These are phyloP conservation scores for Lanmaoa rubissima DNA, from an alignment of 768 basidiomycete genomes.

Conservation along the genomic window DNA sequence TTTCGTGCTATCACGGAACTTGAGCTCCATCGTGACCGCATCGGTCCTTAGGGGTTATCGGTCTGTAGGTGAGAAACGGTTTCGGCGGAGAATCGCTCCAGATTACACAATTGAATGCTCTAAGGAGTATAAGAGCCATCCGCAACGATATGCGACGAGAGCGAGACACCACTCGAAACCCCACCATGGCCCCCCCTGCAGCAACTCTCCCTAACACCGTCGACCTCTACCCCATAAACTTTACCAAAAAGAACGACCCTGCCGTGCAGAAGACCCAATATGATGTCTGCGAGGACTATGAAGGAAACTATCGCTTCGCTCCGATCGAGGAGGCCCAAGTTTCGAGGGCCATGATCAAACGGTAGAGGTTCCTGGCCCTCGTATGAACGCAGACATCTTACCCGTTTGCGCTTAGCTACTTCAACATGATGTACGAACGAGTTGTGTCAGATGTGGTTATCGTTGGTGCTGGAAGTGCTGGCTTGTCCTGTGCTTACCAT, in stretches of 20 bases:
- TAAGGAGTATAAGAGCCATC: constrained; percentile 2
- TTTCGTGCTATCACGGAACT: not conserved
- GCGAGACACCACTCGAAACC: not conserved
- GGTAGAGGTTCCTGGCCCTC: constrained; percentile 34
- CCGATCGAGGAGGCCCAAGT: constrained; percentile 77
- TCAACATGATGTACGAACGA: constrained; percentile 69
- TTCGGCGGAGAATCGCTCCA: not conserved
- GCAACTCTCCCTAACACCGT: constrained; percentile 27
- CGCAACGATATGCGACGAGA: not conserved
- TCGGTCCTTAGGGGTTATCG: not conserved
- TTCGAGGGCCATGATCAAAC: constrained; percentile 72
- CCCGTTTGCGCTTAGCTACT: constrained; percentile 49
- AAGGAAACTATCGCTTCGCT: constrained; percentile 65
- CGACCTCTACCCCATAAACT: constrained; percentile 20
- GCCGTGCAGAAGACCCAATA: constrained; percentile 9
- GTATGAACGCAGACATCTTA: not conserved
- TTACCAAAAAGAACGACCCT: constrained; percentile 24
- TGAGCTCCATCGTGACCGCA: not conserved
- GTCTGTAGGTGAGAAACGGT: not conserved
- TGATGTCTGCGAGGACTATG: constrained; percentile 39
- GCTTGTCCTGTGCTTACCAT: constrained; percentile 72
- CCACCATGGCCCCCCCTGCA: constrained; percentile 39
- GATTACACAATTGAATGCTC: not conserved
- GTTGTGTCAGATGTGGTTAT: constrained; percentile 77
- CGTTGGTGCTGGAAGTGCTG: constrained; percentile 69